A percentile compares a stretch with the other conserved stretches of the same genome.
phyloP scores from a whole-genome alignment of 495 filamentous ascomycete genomes.

The Trichocladium antarcticum region DNA sequence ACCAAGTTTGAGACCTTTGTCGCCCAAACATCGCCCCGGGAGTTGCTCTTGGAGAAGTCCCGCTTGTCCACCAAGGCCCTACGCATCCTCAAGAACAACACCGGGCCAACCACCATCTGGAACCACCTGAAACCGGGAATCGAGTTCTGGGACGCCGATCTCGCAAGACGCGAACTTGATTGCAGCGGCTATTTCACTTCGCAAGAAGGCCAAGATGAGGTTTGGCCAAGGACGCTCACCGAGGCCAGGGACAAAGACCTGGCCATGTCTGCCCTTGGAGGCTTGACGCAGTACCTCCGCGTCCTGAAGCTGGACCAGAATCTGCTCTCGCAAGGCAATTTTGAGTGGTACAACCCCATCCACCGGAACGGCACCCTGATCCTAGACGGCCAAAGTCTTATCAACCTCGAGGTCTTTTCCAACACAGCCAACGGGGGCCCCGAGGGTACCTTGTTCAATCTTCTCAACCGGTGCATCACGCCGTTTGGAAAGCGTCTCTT shows the following conservation, averaged over 20 bases:
- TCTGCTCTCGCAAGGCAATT: conserved; percentile 81
- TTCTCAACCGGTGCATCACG: conserved; percentile 89
- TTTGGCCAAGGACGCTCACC: conserved; percentile 70
- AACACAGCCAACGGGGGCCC: conserved; percentile 82
- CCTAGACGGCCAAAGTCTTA: conserved; percentile 89
- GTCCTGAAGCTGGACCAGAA: conserved; percentile 81
- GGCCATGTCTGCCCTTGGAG: conserved; percentile 87
- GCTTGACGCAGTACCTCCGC: conserved; percentile 75
- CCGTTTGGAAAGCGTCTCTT: conserved; percentile 96
- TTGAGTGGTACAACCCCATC: conserved; percentile 87
- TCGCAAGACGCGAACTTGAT: conserved; percentile 70
- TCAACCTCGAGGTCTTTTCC: conserved; percentile 93
- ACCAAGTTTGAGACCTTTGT: conserved; percentile 98
- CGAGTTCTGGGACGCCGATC: conserved; percentile 87
- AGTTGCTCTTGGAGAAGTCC: conserved; percentile 83
- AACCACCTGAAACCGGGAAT: conserved; percentile 78
- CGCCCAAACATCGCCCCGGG: conserved; percentile 81
- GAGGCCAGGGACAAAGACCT: conserved; percentile 69
- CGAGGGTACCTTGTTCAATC: conserved; percentile 77
- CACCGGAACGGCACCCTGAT: conserved; percentile 86
- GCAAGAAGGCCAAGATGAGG: conserved; percentile 47
- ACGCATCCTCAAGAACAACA: conserved; percentile 96
- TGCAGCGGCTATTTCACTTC: conserved; percentile 68
- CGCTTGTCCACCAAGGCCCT: conserved; percentile 70
- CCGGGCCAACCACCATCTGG: conserved; percentile 85